These are phyloP conservation scores for Teratosphaeria epicoccoides DNA, from an alignment of 2,329 filamentous ascomycete genomes.

Conservation along the genomic window DNA sequence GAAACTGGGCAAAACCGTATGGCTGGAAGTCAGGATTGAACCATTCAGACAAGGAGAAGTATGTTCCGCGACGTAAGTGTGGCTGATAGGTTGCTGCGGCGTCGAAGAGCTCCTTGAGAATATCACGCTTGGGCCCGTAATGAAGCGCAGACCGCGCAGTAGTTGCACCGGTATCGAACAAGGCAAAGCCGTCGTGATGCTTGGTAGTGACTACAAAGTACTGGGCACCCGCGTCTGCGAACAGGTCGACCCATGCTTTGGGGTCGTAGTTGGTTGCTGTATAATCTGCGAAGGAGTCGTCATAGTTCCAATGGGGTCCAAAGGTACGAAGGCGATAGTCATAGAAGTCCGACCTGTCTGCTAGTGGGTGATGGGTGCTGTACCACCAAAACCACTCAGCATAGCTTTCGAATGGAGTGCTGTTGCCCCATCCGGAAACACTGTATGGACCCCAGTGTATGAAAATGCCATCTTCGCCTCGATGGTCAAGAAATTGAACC, in stretches of 20 bases:
- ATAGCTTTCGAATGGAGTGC: conserved; percentile 26
- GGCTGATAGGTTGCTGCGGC: conserved; percentile 35
- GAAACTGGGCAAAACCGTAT: conserved; percentile 28
- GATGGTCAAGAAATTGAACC: background rate
- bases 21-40: conserved; percentile 34
- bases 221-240: conserved; percentile 42
- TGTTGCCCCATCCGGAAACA: conserved; percentile 46
- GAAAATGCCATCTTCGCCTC: conserved; percentile 49
- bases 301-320: conserved; percentile 43
- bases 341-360: conserved; percentile 33
- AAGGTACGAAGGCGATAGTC: conserved; percentile 41
- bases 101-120: conserved; percentile 35
- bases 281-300: conserved; percentile 46
- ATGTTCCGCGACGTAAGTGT: conserved; percentile 33
- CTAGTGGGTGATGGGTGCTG: background rate
- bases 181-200: conserved; percentile 38
- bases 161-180: conserved; percentile 34
- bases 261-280: conserved; percentile 41
- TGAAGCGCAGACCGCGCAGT: conserved; percentile 33
- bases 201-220: conserved; percentile 38
- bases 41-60: conserved; percentile 39
- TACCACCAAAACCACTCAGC: conserved; percentile 38
- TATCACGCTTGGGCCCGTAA: conserved; percentile 31
- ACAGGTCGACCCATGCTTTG: conserved; percentile 44
- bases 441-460: conserved; percentile 49